Conservation (phyloP, 106 monocot genomes). For the Dioscorea dumetorum region DNA sequence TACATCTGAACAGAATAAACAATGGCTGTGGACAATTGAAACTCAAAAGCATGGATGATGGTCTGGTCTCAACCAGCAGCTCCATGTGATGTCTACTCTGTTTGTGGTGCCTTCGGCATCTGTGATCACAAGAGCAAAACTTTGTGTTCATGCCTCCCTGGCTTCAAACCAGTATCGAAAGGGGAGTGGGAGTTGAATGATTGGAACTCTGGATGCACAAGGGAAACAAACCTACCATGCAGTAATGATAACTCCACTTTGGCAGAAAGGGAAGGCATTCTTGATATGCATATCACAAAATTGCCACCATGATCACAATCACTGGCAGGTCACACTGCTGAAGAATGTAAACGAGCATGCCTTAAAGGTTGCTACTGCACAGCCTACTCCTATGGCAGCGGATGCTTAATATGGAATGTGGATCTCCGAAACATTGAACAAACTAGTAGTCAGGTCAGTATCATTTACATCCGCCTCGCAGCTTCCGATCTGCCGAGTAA, state of each 20-base stretch:
- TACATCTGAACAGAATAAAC: slow-evolving; percentile 9
- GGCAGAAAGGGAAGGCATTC: background rate
- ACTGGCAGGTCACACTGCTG: background rate
- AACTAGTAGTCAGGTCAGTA: background rate
- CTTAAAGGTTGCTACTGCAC: slow-evolving; percentile 2
- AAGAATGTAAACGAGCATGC: background rate
- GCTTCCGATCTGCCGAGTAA: slow-evolving; percentile 3
- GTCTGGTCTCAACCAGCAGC: slow-evolving; percentile 6
- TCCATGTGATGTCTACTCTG: slow-evolving; percentile 2
- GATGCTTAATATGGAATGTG: background rate
- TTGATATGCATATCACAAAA: background rate
- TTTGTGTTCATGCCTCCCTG: background rate
- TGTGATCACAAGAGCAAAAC: background rate
- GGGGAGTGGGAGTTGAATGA: slow-evolving; percentile 5
- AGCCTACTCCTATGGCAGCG: background rate
- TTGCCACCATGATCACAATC: background rate
- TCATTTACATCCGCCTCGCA: background rate
- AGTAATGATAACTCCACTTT: background rate
- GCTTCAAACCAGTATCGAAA: slow-evolving; percentile 6
- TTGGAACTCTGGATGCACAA: background rate
- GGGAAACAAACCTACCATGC: background rate
- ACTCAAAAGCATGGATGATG: background rate
- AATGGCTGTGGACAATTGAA: slow-evolving; percentile 1
- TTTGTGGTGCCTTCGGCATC: slow-evolving; percentile 9
- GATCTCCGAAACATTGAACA: background rate